These are phyloP conservation scores for Zygoascus sp. DNA, from an alignment of 1,139 yeast species.

Conservation along the genomic window DNA sequence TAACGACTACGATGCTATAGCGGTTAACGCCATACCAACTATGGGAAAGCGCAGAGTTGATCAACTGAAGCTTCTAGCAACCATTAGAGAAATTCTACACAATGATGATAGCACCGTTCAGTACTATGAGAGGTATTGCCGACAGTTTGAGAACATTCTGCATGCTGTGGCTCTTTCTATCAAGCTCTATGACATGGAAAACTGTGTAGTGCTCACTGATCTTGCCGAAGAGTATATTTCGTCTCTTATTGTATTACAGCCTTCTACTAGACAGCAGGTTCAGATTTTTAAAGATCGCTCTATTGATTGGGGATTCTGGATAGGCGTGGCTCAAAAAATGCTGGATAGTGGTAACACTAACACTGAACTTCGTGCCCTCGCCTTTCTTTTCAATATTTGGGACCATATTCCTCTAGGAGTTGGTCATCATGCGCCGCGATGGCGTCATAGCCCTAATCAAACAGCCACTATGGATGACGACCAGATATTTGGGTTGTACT, in stretches of 20 bases:
- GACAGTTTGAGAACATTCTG: conserved; percentile 37
- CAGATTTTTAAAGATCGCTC: conserved; percentile 27
- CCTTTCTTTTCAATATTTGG: conserved; percentile 73
- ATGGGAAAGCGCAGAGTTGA: conserved; percentile 31
- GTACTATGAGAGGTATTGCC: conserved; percentile 31
- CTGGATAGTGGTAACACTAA: conserved; percentile 59
- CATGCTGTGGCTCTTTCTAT: conserved; percentile 36
- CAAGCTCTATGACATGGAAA: conserved; percentile 38
- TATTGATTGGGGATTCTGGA: conserved; percentile 77
- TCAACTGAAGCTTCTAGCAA: conserved; percentile 32
- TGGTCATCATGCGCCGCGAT: background rate
- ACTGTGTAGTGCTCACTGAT: conserved; percentile 48
- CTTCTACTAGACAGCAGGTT: conserved; percentile 26
- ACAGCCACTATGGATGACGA: background rate
- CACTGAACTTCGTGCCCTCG: conserved; percentile 56
- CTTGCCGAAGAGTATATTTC: conserved; percentile 40
- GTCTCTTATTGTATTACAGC: conserved; percentile 28
- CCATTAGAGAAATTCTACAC: conserved; percentile 37
- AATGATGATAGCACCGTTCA: conserved; percentile 31
- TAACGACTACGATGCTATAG: conserved; percentile 34
- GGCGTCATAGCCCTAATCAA: background rate
- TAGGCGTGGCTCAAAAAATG: conserved; percentile 56
- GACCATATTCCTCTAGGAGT: conserved; percentile 50
- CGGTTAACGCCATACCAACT: conserved; percentile 29
- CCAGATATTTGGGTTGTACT: conserved; percentile 4